Conservation (phyloP, 495 filamentous ascomycete genomes). For the Sordaria brevicollis region DNA sequence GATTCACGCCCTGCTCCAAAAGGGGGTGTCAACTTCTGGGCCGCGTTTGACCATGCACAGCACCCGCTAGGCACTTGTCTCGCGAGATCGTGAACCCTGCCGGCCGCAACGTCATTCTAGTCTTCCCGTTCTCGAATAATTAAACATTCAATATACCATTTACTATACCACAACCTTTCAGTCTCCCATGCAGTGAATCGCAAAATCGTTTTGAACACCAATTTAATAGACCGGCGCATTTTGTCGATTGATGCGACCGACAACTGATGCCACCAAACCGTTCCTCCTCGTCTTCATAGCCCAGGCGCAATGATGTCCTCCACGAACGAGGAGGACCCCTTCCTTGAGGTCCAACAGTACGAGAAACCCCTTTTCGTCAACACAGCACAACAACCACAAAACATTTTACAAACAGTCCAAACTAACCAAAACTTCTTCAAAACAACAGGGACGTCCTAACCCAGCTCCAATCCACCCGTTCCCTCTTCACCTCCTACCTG, state of each 20-base stretch:
- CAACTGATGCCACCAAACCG: conserved; percentile 3
- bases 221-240: neutral
- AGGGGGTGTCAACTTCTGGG: neutral
- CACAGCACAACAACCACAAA: neutral
- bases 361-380: conserved; percentile 9
- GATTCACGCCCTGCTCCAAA: neutral
- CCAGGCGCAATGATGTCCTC: conserved; percentile 56
- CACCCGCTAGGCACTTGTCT: neutral
- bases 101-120: neutral
- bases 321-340: conserved; percentile 71
- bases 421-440: neutral
- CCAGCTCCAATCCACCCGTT: conserved; percentile 65
- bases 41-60: neutral
- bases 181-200: neutral
- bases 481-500: conserved; percentile 88
- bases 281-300: neutral
- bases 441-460: conserved; percentile 69
- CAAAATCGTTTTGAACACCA: neutral
- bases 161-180: neutral
- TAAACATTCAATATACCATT: neutral
- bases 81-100: neutral
- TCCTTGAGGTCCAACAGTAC: conserved; percentile 87
- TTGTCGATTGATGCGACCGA: neutral
- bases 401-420: neutral
- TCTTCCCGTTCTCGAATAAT: neutral